Evolutionary conservation across 164 flowering plant genomes (phyloP), one percentile per base, ranked within the genome.

Genomic region (Aristolochia fimbriata): DNA sequence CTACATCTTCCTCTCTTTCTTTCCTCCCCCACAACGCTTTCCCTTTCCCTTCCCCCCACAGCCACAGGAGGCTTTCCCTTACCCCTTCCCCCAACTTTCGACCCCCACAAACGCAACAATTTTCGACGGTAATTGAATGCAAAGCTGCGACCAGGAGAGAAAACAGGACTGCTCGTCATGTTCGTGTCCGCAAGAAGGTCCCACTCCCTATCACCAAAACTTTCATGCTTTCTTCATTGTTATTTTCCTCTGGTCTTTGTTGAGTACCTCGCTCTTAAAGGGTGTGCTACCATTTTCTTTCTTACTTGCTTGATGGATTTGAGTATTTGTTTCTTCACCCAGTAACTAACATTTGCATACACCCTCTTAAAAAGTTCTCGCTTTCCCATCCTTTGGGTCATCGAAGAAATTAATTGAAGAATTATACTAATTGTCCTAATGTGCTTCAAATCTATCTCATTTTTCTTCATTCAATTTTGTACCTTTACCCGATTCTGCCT

Each of bases 131-230:
- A 33, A 65, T 84, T 47, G 76, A 76, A 65, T 85, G 88, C 51
- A 80, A 78, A 51, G 25, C 81, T 47, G 57, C 53, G 52, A 86
- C 88, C 57, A 70, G 87, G 58, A 62, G 72, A 45, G 81, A 83
- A 48, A 80, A 89, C 69, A 66, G 97, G 41, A 70, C 69, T 43
- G 94, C 97, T 43, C 86, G 90, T 23, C 97, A 89, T 66, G 12
- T 47, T 61, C 94, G 97, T 45, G 70, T 87, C 57, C 69, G 97
- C 51, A 90, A 87, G 90, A 90, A 85, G 97, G 93, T 85, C 25
- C 10, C 19, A 12, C 14, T 43, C 16, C 12, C 1, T 49, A 17
- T 1, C 22, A 13, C 11, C 20, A 49, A 49, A 49, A 6, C 16
- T 17, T 5, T 49, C 45, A 30, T 0, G 46, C 27, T 22, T 5